Conservation (phyloP, 1,284 basidiomycete genomes). For the Cutaneotrichosporon sp. region DNA sequence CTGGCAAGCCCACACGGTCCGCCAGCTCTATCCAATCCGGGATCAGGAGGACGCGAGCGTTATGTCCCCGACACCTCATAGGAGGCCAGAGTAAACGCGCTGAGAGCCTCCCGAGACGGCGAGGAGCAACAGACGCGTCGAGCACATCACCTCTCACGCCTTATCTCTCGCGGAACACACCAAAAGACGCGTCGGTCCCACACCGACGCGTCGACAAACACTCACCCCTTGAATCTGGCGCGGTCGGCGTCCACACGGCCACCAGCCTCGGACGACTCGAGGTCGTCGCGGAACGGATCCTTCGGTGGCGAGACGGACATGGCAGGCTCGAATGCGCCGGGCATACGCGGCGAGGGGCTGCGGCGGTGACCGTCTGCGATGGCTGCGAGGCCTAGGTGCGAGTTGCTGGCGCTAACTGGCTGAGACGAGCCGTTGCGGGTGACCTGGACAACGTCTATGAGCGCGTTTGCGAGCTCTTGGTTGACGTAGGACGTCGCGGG, state of each 20-base stretch:
- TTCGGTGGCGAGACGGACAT: conserved; percentile 5
- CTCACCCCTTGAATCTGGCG: conserved; percentile 18
- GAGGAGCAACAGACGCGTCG: not conserved
- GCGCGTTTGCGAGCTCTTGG: conserved; percentile 40
- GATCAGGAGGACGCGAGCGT: not conserved
- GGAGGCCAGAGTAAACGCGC: not conserved
- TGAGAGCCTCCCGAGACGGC: not conserved
- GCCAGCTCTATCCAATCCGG: not conserved
- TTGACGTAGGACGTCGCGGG: conserved; percentile 16
- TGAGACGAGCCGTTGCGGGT: conserved; percentile 28
- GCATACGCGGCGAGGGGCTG: not conserved
- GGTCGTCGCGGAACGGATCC: conserved; percentile 19
- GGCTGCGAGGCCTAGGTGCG: conserved; percentile 4
- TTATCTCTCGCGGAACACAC: not conserved
- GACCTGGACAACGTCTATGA: conserved; percentile 48
- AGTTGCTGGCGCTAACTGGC: conserved; percentile 17
- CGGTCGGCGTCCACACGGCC: conserved; percentile 1
- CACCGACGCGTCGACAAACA: not conserved
- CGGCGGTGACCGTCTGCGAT: not conserved
- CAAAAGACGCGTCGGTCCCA: not conserved
- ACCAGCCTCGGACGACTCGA: conserved; percentile 1
- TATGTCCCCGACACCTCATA: not conserved
- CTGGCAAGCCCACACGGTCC: not conserved
- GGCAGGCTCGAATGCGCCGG: conserved; percentile 2
- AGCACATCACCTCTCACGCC: not conserved